A percentile compares a stretch with the other conserved stretches of the same genome.
Evolutionary conservation across 805 yeast species (phyloP).

Genomic region (Sugiyamaella floridensis): DNA sequence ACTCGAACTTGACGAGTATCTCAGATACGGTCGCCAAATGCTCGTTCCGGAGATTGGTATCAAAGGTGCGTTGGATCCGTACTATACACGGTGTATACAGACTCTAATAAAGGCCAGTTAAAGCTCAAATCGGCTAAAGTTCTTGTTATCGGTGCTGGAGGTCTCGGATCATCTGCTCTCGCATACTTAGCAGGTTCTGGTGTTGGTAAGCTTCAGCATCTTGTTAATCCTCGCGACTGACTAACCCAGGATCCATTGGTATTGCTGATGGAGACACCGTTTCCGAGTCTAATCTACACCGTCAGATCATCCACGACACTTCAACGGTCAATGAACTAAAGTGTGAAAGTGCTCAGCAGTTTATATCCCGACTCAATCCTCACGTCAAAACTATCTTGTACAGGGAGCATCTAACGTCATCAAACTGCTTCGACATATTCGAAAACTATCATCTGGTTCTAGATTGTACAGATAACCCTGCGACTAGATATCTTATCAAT

Average conservation of each 20-base stretch:
- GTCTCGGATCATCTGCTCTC: slow-evolving; percentile 88
- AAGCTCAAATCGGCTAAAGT: slow-evolving; percentile 51
- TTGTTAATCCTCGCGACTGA: not conserved
- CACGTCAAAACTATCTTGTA: slow-evolving; percentile 49
- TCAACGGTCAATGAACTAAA: slow-evolving; percentile 61
- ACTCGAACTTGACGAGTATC: slow-evolving; percentile 53
- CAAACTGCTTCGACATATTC: slow-evolving; percentile 59
- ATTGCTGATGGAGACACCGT: slow-evolving; percentile 83
- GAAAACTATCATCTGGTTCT: slow-evolving; percentile 64
- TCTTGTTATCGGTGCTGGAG: slow-evolving; percentile 92
- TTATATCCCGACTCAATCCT: slow-evolving; percentile 56
- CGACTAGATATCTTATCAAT: slow-evolving; percentile 75
- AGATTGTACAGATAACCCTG: slow-evolving; percentile 94
- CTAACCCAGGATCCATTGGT: slow-evolving; percentile 45
- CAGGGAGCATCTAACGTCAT: slow-evolving; percentile 43
- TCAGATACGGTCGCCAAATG: slow-evolving; percentile 90
- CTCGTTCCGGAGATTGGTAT: slow-evolving; percentile 73
- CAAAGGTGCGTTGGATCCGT: slow-evolving; percentile 19
- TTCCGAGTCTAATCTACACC: slow-evolving; percentile 76
- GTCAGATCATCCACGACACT: slow-evolving; percentile 78
- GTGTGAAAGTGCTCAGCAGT: slow-evolving; percentile 67
- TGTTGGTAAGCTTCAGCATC: slow-evolving; percentile 42
- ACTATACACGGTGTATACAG: slow-evolving; percentile 14
- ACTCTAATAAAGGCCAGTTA: slow-evolving; percentile 42
- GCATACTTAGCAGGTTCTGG: slow-evolving; percentile 85